phyloP scores from a whole-genome alignment of 768 basidiomycete genomes.

The Clitopilus hobsonii region DNA sequence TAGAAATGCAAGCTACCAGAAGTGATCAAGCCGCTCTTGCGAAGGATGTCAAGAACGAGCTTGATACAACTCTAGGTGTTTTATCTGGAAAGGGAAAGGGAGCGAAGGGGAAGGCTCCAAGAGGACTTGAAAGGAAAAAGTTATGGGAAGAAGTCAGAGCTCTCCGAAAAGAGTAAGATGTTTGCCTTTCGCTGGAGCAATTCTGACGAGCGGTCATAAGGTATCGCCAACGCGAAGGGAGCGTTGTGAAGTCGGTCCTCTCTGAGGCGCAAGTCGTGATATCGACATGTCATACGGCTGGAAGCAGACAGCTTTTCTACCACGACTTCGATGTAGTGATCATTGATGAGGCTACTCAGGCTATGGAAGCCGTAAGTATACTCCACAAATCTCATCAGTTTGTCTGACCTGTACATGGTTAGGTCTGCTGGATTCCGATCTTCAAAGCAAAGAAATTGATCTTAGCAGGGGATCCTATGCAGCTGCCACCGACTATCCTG shows the following conservation, averaged over 20 bases:
- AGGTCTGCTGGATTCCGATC: constrained; percentile 96
- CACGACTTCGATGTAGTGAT: constrained; percentile 88
- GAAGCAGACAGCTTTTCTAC: constrained; percentile 73
- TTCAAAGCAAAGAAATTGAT: constrained; percentile 88
- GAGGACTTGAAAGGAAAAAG: constrained; percentile 72
- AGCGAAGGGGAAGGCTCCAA: constrained; percentile 63
- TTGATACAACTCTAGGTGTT: constrained; percentile 61
- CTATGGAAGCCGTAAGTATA: constrained; percentile 77
- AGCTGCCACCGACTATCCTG: constrained; percentile 90
- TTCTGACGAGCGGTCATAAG: constrained; percentile 32
- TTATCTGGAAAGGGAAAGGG: constrained; percentile 74
- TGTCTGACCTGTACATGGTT: not conserved
- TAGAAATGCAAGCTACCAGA: constrained; percentile 67
- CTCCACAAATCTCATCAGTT: constrained; percentile 4
- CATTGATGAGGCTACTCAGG: constrained; percentile 98
- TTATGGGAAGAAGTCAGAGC: constrained; percentile 86
- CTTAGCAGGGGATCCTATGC: constrained; percentile 92
- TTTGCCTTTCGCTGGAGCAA: too few relatives aligned
- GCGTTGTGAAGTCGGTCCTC: constrained; percentile 78
- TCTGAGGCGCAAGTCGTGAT: constrained; percentile 83
- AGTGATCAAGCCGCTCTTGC: constrained; percentile 82
- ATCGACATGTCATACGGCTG: constrained; percentile 93
- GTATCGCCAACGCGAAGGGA: constrained; percentile 84
- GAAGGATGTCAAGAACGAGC: constrained; percentile 84
- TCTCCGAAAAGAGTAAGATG: constrained; percentile 91